Conservation (phyloP, 192 early-diverging fungal species). For the Backusella mclennaniae region DNA sequence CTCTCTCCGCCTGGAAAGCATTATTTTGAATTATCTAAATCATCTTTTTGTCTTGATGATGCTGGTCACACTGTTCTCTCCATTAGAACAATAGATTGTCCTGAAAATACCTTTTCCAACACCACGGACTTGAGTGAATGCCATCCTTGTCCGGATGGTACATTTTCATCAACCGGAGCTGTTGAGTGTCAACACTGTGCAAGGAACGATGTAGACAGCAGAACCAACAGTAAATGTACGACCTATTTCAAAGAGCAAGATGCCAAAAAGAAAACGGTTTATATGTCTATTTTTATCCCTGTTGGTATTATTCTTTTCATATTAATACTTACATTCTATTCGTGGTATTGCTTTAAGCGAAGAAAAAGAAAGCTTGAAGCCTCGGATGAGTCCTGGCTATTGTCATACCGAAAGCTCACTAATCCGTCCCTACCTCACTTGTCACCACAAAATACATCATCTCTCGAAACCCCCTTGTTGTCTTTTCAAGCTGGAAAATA, state of each 20-base stretch:
- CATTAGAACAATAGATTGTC: slow-evolving; percentile 5
- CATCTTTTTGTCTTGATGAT: background rate
- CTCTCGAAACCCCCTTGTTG: background rate
- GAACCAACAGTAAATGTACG: background rate
- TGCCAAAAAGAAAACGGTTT: background rate
- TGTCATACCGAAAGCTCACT: background rate
- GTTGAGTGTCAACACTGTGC: background rate
- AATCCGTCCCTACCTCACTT: background rate
- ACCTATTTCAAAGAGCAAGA: background rate
- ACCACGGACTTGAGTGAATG: background rate
- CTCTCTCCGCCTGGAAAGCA: slow-evolving; percentile 10
- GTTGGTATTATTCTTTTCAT: background rate
- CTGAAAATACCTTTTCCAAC: background rate
- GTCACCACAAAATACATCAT: background rate
- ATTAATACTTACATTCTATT: background rate
- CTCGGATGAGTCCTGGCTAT: background rate
- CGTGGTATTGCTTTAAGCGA: background rate
- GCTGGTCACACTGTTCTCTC: background rate
- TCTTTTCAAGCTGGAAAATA: background rate
- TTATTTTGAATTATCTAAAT: background rate
- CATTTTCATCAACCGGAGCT: background rate
- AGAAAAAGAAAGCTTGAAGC: background rate
- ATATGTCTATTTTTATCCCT: slow-evolving; percentile 15
- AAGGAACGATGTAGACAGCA: background rate
- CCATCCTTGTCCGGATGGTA: background rate